Evolutionary conservation across 495 filamentous ascomycete species (phyloP).

Genomic region (Acidomyces sp.): DNA sequence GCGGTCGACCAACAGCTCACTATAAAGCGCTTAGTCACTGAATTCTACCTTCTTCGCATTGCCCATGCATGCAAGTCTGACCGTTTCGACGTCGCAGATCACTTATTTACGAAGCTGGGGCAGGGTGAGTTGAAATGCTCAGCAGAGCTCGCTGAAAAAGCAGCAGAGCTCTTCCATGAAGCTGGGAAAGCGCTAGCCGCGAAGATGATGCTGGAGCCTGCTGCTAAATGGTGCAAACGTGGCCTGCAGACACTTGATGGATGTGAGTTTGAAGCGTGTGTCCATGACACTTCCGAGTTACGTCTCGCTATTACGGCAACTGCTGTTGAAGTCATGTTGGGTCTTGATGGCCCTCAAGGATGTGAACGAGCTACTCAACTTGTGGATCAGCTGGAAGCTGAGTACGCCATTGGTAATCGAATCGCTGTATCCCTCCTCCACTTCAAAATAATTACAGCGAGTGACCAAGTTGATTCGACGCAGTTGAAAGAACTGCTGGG

Average conservation of each 20-base stretch:
- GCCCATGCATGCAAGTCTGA: conserved; percentile 57
- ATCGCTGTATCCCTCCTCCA: conserved; percentile 54
- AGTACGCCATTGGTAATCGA: conserved; percentile 43
- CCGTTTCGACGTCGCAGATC: conserved; percentile 60
- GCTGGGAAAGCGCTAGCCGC: conserved; percentile 51
- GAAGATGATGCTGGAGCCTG: conserved; percentile 39
- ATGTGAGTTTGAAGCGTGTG: conserved; percentile 43
- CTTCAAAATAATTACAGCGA: conserved; percentile 46
- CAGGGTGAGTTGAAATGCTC: conserved; percentile 28
- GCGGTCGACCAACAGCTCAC: conserved; percentile 24
- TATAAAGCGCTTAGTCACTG: conserved; percentile 34
- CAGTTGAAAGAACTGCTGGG: conserved; percentile 23
- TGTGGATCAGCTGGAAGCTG: conserved; percentile 41
- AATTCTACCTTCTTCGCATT: conserved; percentile 56
- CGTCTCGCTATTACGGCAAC: conserved; percentile 50
- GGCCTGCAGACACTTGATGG: conserved; percentile 46
- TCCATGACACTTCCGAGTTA: conserved; percentile 48
- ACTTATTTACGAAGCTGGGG: conserved; percentile 49
- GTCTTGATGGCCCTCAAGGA: conserved; percentile 28
- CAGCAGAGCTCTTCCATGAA: conserved; percentile 60
- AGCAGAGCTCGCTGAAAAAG: conserved; percentile 43
- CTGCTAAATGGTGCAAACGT: conserved; percentile 62
- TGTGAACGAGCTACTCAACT: conserved; percentile 43
- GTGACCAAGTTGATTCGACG: conserved; percentile 18
- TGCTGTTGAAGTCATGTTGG: conserved; percentile 6